Evolutionary conservation across 164 flowering plant genomes (phyloP), one percentile per base, ranked within the genome.

Genomic region (Platanus orientalis): DNA sequence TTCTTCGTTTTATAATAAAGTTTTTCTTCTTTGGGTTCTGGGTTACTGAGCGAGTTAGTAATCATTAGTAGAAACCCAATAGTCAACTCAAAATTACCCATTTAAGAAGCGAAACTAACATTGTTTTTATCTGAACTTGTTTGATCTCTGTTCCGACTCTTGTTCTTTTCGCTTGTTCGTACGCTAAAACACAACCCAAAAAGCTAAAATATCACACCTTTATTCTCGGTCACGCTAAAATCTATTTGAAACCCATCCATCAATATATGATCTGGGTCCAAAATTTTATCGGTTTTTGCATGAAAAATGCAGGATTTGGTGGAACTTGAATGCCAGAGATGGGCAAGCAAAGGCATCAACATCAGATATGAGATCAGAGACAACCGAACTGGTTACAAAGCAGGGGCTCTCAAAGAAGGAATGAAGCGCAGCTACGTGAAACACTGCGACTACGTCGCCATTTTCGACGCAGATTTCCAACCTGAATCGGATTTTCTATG

Each of bases 331-430:
- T 88, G 94, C 73, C 78, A 73, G 59, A 86, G 92, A 68, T 88
- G 92, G 97, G 86, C 87, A 39, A 81, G 81, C 73, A 88, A 88
- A 69, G 97, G 97, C 16, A 52, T 90, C 2, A 84, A 90, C 72
- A 80, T 88, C 10, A 71, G 39, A 65, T 90, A 90, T 64, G 92
- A 90, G 72, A 86, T 90, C 62, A 78, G 97, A 67, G 92, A 88
- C 51, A 82, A 65, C 44, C 71, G 97, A 68, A 81, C 56, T 23
- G 97, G 97, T 1, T 88, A 88, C 81, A 90, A 88, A 68, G 86
- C 94, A 0, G 94, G 97, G 14, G 94, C 97, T 28, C 81, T 90
- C 1, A 90, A 84, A 69, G 94, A 90, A 82, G 97, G 97, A 2
- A 62, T 90, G 32, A 90, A 83, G 64, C 75, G 79, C 9, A 81